phyloP scores from a whole-genome alignment of 495 filamentous ascomycete genomes.

The Letharia columbiana region DNA sequence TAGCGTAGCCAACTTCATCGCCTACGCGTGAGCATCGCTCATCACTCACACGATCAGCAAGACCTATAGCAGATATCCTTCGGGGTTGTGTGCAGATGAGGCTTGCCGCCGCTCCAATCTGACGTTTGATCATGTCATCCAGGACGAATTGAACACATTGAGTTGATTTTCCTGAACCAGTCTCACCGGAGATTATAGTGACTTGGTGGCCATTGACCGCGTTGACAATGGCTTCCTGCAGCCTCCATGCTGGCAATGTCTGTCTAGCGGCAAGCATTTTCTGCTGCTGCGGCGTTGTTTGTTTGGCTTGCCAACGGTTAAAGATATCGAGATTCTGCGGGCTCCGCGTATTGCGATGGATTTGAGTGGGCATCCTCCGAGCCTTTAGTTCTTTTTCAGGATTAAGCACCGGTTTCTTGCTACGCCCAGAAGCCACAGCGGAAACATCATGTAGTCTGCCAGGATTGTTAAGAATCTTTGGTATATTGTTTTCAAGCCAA shows the following conservation, averaged over 20 bases:
- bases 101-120: conserved; percentile 69
- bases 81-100: conserved; percentile 95
- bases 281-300: conserved; percentile 50
- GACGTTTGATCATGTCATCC: conserved; percentile 75
- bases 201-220: conserved; percentile 71
- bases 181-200: conserved; percentile 93
- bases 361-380: conserved; percentile 22
- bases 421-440: conserved; percentile 41
- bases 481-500: conserved; percentile 77
- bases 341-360: conserved; percentile 33
- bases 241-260: conserved; percentile 79
- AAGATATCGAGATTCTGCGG: conserved; percentile 34
- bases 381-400: conserved; percentile 27
- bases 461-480: conserved; percentile 67
- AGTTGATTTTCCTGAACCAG: conserved; percentile 92
- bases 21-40: conserved; percentile 77
- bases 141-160: conserved; percentile 94
- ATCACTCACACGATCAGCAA: conserved; percentile 89
- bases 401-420: conserved; percentile 2
- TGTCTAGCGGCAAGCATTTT: conserved; percentile 62
- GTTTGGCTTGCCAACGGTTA: conserved; percentile 46
- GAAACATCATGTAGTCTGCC: conserved; percentile 77
- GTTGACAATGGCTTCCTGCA: conserved; percentile 63
- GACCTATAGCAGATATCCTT: conserved; percentile 84
- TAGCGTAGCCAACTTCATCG: conserved; percentile 88